Conservation (phyloP, 768 basidiomycete genomes). For the Xerocomus brunneocitrinus region DNA sequence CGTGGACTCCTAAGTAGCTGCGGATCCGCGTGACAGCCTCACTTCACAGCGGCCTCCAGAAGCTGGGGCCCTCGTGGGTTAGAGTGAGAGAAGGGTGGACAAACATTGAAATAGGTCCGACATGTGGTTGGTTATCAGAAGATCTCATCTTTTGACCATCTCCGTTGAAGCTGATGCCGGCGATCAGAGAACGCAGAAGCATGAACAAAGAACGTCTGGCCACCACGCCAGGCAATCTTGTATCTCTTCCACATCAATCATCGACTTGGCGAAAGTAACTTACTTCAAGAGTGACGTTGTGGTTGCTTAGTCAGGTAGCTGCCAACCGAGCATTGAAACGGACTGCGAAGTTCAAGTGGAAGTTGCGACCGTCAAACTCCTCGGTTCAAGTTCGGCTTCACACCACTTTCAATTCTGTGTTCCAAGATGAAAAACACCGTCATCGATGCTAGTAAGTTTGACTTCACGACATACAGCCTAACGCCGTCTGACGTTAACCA, state of each 20-base stretch:
- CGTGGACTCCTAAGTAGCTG: not conserved
- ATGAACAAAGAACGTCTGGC: too few relatives aligned
- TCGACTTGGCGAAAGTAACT: too few relatives aligned
- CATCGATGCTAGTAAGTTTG: constrained; percentile 61
- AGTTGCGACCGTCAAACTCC: not conserved
- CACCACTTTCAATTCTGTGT: not conserved
- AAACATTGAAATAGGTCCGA: not conserved
- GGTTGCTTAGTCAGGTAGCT: not conserved
- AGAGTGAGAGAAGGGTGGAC: constrained; percentile 1
- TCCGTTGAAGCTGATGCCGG: not conserved
- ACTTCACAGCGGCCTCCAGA: constrained; percentile 2
- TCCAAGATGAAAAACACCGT: constrained; percentile 54
- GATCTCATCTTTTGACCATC: not conserved
- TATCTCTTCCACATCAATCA: too few relatives aligned
- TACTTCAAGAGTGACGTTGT: too few relatives aligned
- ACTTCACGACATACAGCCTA: not conserved
- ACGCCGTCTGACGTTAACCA: constrained; percentile 22
- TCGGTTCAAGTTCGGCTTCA: not conserved
- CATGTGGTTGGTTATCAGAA: not conserved
- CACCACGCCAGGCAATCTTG: too few relatives aligned
- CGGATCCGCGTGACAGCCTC: not conserved
- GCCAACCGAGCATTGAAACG: not conserved
- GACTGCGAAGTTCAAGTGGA: not conserved
- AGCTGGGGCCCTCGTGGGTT: constrained; percentile 6
- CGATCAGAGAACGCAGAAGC: not conserved